Evolutionary conservation across 2,329 filamentous ascomycete species (phyloP).

Genomic region (Keithomyces neogunnii): DNA sequence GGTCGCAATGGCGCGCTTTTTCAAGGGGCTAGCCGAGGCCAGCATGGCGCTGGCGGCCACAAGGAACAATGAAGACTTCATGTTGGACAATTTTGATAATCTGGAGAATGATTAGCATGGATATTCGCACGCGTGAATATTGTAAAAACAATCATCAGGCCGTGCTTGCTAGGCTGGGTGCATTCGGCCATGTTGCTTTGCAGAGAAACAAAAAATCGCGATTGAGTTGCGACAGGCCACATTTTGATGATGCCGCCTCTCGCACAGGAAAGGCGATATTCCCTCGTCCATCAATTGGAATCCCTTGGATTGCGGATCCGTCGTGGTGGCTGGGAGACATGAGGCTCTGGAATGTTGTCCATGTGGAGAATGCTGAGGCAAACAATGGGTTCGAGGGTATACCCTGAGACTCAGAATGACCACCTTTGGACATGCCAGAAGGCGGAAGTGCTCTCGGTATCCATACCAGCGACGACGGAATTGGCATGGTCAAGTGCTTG

Average conservation of each 20-base stretch:
- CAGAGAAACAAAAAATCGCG: neutral
- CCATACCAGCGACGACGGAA: neutral
- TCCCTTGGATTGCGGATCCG: constrained; percentile 1
- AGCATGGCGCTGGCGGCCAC: constrained; percentile 36
- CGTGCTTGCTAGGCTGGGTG: neutral
- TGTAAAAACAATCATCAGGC: neutral
- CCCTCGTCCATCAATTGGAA: neutral
- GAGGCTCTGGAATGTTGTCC: constrained; percentile 1
- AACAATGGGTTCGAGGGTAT: neutral
- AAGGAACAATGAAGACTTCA: constrained; percentile 42
- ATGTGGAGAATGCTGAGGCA: neutral
- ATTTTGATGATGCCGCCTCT: neutral
- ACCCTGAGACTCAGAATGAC: neutral
- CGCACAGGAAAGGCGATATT: neutral
- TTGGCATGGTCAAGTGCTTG: neutral
- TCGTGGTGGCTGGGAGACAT: neutral
- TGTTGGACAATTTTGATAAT: constrained; percentile 14
- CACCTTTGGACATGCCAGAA: neutral
- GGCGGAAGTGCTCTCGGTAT: neutral
- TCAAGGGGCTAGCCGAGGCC: constrained; percentile 35
- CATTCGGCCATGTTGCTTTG: neutral
- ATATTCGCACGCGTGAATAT: neutral
- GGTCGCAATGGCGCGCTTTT: constrained; percentile 31
- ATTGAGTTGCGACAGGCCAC: neutral
- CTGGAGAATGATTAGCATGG: neutral